These are phyloP conservation scores for Colletotrichum sp. DNA, from an alignment of 2,329 filamentous ascomycete species.

Conservation along the genomic window DNA sequence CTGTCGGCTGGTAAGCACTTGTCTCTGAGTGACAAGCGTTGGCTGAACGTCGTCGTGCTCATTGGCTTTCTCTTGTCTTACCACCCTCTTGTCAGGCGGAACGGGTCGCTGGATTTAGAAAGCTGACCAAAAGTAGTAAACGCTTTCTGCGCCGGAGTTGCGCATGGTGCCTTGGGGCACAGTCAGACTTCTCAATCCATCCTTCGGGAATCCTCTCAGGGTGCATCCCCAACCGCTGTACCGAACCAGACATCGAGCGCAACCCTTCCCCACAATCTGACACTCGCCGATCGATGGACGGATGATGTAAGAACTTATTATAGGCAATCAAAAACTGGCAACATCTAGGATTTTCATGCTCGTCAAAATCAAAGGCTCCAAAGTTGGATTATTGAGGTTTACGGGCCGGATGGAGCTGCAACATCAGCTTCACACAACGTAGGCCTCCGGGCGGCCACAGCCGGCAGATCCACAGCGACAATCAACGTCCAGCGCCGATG, in stretches of 20 bases:
- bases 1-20: background rate
- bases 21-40: background rate
- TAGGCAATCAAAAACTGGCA: background rate
- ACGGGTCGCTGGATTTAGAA: conserved; percentile 4
- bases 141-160: background rate
- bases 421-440: background rate
- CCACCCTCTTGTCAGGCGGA: background rate
- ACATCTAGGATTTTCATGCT: background rate
- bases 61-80: background rate
- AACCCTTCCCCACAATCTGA: background rate
- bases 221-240: background rate
- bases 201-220: background rate
- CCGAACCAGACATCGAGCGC: background rate
- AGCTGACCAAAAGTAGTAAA: background rate
- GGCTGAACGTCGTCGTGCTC: background rate
- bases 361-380: background rate
- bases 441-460: fast-evolving
- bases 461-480: background rate
- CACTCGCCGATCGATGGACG: background rate
- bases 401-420: background rate
- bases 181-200: background rate
- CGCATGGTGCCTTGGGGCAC: background rate
- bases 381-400: no score
- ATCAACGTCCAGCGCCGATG: conserved; percentile 4
- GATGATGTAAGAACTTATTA: background rate